Base-by-base conservation (phyloP, 441 rosid species). In the Jatropha multifida region DNA sequence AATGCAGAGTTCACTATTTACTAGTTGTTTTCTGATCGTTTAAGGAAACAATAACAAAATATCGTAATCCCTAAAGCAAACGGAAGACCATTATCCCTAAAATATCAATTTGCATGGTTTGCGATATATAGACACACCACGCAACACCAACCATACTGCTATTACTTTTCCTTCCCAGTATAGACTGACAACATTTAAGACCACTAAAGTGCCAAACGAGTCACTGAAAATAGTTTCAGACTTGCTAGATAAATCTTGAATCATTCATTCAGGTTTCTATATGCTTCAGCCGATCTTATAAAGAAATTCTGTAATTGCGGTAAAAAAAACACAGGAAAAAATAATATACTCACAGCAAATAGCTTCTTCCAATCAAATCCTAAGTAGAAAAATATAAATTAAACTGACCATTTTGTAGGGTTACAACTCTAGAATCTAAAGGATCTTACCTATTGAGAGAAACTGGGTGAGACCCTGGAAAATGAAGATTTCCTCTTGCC, bases 401-500 rank as follows among this genome's bases (percentile, higher is more conserved):
- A 55, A 55, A 18, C 59, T 5, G 20, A 55, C 4, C 59, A 15
- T 4, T 51, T 51, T 14, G 20, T 61, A 51, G 26, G 42, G 32
- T 65, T 65, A n/a, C 49, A 41, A 41, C 7, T 41, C 52, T 20
- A 66, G 37, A 66, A 66, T 66, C 74, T 49, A 69, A 54, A 59
- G 67, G 27, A 60, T 60, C 51, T 73, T 38, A 76, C 79, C 69
- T 42, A 46, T 64, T 62, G 59, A 69, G 79, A 70, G 79, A 76
- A 70, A 76, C 79, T 46, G 79, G 79, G 49, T 76, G 79, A 5
- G 79, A 76, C 17, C 79, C 79, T 14, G 79, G 79, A 65, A 76
- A 76, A 20, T 63, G 74, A 38, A 27, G 74, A 54, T 69, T 76
- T 62, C 74, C 70, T 63, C 74, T 71, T 63, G 63, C 58, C 79